phyloP scores from a whole-genome alignment of 2,329 filamentous ascomycete genomes.

The Xylaria sp. region DNA sequence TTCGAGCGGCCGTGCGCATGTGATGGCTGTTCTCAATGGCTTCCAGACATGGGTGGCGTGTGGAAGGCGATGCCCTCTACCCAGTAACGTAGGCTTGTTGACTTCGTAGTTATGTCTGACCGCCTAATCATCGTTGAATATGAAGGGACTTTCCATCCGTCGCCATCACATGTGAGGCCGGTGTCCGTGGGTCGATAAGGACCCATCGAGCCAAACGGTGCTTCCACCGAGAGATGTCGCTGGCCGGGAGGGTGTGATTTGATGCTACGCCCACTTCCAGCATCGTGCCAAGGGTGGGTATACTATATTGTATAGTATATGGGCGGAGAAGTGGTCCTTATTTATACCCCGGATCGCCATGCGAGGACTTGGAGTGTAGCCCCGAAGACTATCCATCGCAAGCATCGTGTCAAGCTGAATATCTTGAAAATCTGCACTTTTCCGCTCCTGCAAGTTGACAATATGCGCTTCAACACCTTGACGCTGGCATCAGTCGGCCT shows the following conservation, averaged over 20 bases:
- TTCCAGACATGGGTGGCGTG: not conserved
- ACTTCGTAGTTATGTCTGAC: slow-evolving; percentile 6
- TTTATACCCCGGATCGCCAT: slow-evolving; percentile 19
- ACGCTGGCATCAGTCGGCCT: slow-evolving; percentile 24
- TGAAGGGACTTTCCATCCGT: not conserved
- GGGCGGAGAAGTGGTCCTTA: slow-evolving; percentile 6
- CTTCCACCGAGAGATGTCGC: not conserved
- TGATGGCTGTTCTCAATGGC: slow-evolving; percentile 10
- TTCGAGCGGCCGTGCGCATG: slow-evolving; percentile 14
- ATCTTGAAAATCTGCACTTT: not conserved
- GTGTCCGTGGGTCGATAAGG: slow-evolving; percentile 14
- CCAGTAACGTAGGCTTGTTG: slow-evolving; percentile 9
- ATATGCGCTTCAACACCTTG: slow-evolving; percentile 28
- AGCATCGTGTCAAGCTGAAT: slow-evolving; percentile 9
- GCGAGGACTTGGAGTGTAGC: not conserved
- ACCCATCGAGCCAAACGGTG: slow-evolving; percentile 6
- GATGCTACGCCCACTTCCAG: slow-evolving; percentile 7
- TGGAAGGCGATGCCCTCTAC: not conserved
- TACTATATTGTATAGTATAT: not conserved
- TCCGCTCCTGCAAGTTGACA: not conserved
- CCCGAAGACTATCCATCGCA: not conserved
- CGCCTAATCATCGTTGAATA: not conserved
- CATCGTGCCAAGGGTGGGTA: slow-evolving; percentile 4
- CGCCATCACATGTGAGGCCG: slow-evolving; percentile 13
- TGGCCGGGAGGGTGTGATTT: slow-evolving; percentile 13